A percentile compares a stretch with the other conserved stretches of the same genome.
phyloP scores from a whole-genome alignment of 495 filamentous ascomycete genomes.

The Amorphotheca resinae region DNA sequence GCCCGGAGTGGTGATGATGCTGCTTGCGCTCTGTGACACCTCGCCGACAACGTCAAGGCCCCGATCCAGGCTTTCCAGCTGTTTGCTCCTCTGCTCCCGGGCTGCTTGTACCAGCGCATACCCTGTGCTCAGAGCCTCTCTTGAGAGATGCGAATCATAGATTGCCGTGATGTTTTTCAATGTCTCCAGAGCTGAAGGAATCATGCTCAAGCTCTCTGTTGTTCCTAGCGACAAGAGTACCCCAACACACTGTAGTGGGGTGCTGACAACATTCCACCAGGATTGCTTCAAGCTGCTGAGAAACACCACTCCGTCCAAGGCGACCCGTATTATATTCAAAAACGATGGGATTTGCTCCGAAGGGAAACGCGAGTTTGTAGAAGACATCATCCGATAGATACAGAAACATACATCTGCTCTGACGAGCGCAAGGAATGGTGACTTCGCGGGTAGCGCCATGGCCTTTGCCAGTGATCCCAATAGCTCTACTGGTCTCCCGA shows the following conservation, averaged over 20 bases:
- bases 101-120: constrained; percentile 29
- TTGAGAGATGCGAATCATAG: constrained; percentile 9
- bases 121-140: constrained; percentile 9
- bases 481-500: not conserved
- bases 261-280: constrained; percentile 40
- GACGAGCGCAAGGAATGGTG: constrained; percentile 29
- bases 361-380: not conserved
- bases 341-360: constrained; percentile 6
- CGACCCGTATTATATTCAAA: constrained; percentile 14
- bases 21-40: not conserved
- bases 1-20: not conserved
- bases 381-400: constrained; percentile 23
- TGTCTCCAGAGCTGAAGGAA: constrained; percentile 34
- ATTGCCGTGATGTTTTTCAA: constrained; percentile 17
- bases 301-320: constrained; percentile 20
- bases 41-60: constrained; percentile 1
- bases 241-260: constrained; percentile 40
- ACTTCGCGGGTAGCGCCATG: constrained; percentile 22
- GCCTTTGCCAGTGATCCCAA: constrained; percentile 33
- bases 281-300: constrained; percentile 27
- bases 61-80: constrained; percentile 2
- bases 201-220: constrained; percentile 28
- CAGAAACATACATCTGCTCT: constrained; percentile 38
- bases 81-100: not conserved
- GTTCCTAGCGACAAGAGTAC: constrained; percentile 38